A percentile compares a stretch with the other conserved stretches of the same genome.
Evolutionary conservation across 106 monocot genomes (phyloP).

Genomic region (Dioscorea dumetorum): DNA sequence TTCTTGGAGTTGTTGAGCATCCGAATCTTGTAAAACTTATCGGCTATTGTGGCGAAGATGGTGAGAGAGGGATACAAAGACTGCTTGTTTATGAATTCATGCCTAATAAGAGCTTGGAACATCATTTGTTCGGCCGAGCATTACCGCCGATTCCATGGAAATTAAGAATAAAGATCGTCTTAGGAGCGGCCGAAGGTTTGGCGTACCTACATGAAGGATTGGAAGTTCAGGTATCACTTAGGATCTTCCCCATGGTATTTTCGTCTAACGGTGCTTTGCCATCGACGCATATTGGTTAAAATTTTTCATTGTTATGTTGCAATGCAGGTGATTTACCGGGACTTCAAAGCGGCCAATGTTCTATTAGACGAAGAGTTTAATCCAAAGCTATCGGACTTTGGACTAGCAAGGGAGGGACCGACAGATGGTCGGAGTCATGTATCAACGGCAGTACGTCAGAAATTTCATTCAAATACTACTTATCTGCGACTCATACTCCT

Average conservation of each 20-base stretch:
- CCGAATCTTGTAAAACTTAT: conserved; percentile 41
- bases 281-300: background rate
- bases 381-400: conserved; percentile 32
- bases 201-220: conserved; percentile 32
- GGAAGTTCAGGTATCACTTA: conserved; percentile 22
- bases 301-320: background rate
- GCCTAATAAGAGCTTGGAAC: conserved; percentile 34
- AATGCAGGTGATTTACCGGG: conserved; percentile 30
- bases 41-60: conserved; percentile 29
- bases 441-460: conserved; percentile 21
- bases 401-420: conserved; percentile 36
- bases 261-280: too few species aligned
- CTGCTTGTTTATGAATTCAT: conserved; percentile 33
- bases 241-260: too few species aligned
- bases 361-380: conserved; percentile 23
- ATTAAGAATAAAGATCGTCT: conserved; percentile 19
- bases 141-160: conserved; percentile 27
- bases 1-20: conserved; percentile 34
- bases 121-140: conserved; percentile 25
- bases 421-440: conserved; percentile 29
- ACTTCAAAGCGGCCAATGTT: conserved; percentile 33
- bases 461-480: background rate
- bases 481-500: too few species aligned
- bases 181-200: conserved; percentile 34
- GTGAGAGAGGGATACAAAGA: conserved; percentile 21